Evolutionary conservation across 2,329 filamentous ascomycete species (phyloP), one percentile per base, ranked within the genome.

Genomic region (Magnaporthiopsis poae): DNA sequence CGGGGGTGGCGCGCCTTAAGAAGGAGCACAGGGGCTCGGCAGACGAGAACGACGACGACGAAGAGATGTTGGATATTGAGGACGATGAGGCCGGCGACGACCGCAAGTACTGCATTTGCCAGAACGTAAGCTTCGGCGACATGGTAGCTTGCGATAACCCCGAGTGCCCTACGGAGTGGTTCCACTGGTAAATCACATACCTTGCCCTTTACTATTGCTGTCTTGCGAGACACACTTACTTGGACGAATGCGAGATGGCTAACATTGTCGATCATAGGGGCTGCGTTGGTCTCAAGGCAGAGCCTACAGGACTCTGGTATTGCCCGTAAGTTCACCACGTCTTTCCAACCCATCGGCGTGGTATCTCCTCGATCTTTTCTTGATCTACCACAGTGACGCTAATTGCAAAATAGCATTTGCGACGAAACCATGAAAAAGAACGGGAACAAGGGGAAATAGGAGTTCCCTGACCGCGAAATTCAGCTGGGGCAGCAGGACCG

Each of bases 121-220:
- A 93, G 75, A 90, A 90, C 72, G 89, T 93, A 70, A 92, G 89
- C 76, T 92, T 90, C 73, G 91, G 91, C 68, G 89, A 94, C 73
- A 95, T 95, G 91, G 90, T 95, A 69, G 91, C 90, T 36, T 95
- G 91, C 79, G 91, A 95, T 79, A 94, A 94, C 75, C 87, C 90
- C 67, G 84, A 88, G 70, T 95, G 91, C 77, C 87, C 88, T 62
- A 90, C 86, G 73, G 90, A 95, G 78, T 95, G 91, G 91, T 95
- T 95, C 76, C 91, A 95, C 78, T 95, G 90, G 89, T 87, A 56
- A 25, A 56, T 56, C 39, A 46, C 15, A 46, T 56, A 11, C 46
- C 18, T 2, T 11, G n/a, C 21, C 46, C 39, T 46, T 46, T 46
- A 21, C 39, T 21, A 15, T 15, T 56, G 7, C 46, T 56, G 46